These are phyloP conservation scores for Colletotrichum eremochloae DNA, from an alignment of 2,329 filamentous ascomycete genomes.

Conservation along the genomic window DNA sequence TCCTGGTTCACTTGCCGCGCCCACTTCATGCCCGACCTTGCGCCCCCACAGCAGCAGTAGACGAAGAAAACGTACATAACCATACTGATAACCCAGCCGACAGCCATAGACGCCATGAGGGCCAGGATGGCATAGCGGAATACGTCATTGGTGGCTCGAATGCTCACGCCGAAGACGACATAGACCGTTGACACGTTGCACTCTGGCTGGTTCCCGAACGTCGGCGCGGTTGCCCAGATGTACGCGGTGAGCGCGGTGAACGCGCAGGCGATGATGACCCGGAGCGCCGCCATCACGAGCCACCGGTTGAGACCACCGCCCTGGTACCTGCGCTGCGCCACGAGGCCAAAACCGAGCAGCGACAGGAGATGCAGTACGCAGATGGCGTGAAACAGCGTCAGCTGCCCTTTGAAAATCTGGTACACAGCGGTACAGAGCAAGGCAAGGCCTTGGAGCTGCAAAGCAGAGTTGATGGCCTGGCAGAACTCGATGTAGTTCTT, in stretches of 20 bases:
- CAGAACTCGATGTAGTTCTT: slow-evolving; percentile 14
- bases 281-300: slow-evolving; percentile 2
- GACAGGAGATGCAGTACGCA: slow-evolving; percentile 16
- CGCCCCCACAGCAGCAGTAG: slow-evolving; percentile 1
- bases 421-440: slow-evolving; percentile 12
- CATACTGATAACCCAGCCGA: not conserved
- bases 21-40: not conserved
- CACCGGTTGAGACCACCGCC: slow-evolving; percentile 6
- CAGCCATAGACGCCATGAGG: not conserved
- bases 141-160: slow-evolving; percentile 2
- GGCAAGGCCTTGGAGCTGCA: slow-evolving; percentile 9
- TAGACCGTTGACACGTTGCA: slow-evolving; percentile 1
- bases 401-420: slow-evolving; percentile 3
- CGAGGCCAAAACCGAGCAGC: slow-evolving; percentile 9
- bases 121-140: slow-evolving; percentile 3
- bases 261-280: slow-evolving; percentile 10
- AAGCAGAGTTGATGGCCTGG: slow-evolving; percentile 1
- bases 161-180: slow-evolving; percentile 8
- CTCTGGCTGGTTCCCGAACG: not conserved
- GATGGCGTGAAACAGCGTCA: slow-evolving; percentile 14
- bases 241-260: slow-evolving; percentile 8
- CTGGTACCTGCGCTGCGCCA: not conserved
- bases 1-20: not conserved
- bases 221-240: slow-evolving; percentile 10
- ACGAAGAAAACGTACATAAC: not conserved